phyloP scores from a whole-genome alignment of 805 yeast species.

The Metschnikowia reukaufii region DNA sequence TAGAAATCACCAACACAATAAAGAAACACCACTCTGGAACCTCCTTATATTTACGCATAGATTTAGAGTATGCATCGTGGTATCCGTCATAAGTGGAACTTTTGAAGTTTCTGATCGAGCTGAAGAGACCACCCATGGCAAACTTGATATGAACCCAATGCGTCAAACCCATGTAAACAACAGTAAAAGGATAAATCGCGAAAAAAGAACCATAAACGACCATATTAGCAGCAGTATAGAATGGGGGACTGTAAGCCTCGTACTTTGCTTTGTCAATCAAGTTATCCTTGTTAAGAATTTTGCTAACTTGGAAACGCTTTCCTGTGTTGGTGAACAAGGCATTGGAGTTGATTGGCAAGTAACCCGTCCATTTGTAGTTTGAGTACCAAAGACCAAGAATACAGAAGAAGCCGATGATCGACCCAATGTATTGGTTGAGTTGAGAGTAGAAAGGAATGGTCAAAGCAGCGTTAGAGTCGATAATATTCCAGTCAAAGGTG shows the following conservation, averaged over 20 bases:
- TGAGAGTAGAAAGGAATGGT: constrained; percentile 31
- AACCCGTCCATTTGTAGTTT: constrained; percentile 31
- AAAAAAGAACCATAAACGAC: constrained; percentile 26
- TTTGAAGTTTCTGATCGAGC: constrained; percentile 19
- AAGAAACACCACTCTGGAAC: constrained; percentile 47
- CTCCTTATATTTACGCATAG: constrained; percentile 38
- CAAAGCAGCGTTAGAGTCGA: constrained; percentile 56
- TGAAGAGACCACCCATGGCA: constrained; percentile 16
- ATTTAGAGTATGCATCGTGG: constrained; percentile 32
- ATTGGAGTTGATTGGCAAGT: constrained; percentile 27
- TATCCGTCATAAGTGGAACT: constrained; percentile 32
- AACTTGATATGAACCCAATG: constrained; percentile 18
- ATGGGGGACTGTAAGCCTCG: constrained; percentile 23
- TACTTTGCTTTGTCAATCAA: constrained; percentile 21
- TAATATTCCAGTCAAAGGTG: constrained; percentile 70
- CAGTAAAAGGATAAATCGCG: constrained; percentile 26
- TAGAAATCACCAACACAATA: constrained; percentile 29
- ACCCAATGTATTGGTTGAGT: constrained; percentile 26
- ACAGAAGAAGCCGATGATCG: constrained; percentile 23
- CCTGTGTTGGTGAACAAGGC: constrained; percentile 29
- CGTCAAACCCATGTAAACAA: constrained; percentile 21
- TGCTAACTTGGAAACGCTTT: constrained; percentile 20
- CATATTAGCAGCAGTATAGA: constrained; percentile 25
- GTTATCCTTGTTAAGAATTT: constrained; percentile 15
- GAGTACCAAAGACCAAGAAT: constrained; percentile 30